Base-by-base conservation (phyloP, 2,329 filamentous ascomycete genomes). In the Diaporthe longicolla region DNA sequence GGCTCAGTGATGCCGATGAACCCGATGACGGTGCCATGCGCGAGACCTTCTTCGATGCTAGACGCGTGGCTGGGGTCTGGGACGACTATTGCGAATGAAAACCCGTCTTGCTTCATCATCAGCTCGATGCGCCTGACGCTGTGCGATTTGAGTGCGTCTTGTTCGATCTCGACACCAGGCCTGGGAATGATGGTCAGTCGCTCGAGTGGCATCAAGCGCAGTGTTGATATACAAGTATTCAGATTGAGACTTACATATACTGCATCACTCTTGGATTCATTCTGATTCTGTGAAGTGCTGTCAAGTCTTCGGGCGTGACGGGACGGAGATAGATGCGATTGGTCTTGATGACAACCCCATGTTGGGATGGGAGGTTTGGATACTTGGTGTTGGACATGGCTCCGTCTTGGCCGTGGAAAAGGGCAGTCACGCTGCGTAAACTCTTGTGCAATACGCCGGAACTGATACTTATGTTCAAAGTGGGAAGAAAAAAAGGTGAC, bases 91-190 rank as follows among this genome's bases (percentile, higher is more conserved):
- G 69, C 57, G 69, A 71, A 71, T 37, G 69, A 71, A 19, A 71
- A 71, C 1, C 55, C 55, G n/a, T 71, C 69, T 32, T 52, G 26
- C 17, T 40, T 61, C 69, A 71, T 71, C 69, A 71, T 71, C 32
- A 71, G 55, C 55, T 71, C 57, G 32, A 71, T 71, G 10, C 69
- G 55, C n/a, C 43, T 71, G 24, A 71, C 45, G 24, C 69, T 71
- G 48, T 71, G 37, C 29, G 69, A 71, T 15, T 71, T 71, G 29
- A 61, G 15, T 35, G 69, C 69, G 10, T 71, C 69, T 43, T 52
- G 29, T 13, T 61, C 69, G 10, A 17, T 61, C 11, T 71, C 69
- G 24, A 71, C 55, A 8, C 26, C 69, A 17, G 69, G 69, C 69
- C 69, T 71, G 29, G 17, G 3, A 52, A 11, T 10, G 26, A n/a